Evolutionary conservation across 2,329 filamentous ascomycete species (phyloP).

Genomic region (Fusarium liriodendri): DNA sequence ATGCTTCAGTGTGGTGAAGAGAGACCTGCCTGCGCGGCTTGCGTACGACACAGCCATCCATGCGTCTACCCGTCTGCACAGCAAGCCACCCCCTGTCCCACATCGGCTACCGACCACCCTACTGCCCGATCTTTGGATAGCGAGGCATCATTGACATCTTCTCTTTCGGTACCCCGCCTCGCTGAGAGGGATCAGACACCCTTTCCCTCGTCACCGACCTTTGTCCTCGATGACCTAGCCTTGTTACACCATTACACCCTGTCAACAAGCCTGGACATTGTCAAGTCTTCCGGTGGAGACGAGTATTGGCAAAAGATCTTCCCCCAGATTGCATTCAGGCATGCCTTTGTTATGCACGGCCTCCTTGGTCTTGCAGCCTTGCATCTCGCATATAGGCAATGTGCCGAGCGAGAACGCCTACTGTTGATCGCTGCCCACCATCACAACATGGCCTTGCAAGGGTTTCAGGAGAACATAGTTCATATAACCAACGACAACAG

Average conservation of each 20-base stretch:
- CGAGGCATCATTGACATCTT: neutral
- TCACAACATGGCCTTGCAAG: neutral
- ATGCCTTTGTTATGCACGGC: neutral
- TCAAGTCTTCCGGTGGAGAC: neutral
- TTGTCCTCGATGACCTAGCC: neutral
- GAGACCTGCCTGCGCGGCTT: neutral
- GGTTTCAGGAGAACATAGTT: neutral
- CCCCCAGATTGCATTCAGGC: neutral
- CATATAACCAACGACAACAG: neutral
- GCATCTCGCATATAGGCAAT: neutral
- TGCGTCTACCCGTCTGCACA: neutral
- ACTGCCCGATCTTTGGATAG: neutral
- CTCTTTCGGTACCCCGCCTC: neutral
- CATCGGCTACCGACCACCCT: neutral
- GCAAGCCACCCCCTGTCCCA: neutral
- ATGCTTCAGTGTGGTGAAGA: neutral
- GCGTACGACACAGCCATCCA: neutral
- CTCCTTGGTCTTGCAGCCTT: neutral
- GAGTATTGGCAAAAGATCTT: neutral
- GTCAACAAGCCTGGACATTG: neutral
- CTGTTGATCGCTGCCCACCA: neutral
- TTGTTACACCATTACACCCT: neutral
- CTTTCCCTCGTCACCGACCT: neutral
- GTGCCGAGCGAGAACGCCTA: neutral
- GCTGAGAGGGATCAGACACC: neutral